Evolutionary conservation across 2,329 filamentous ascomycete genomes (phyloP), one percentile per base, ranked within the genome.

Genomic region (Ceratocystis harringtonii): DNA sequence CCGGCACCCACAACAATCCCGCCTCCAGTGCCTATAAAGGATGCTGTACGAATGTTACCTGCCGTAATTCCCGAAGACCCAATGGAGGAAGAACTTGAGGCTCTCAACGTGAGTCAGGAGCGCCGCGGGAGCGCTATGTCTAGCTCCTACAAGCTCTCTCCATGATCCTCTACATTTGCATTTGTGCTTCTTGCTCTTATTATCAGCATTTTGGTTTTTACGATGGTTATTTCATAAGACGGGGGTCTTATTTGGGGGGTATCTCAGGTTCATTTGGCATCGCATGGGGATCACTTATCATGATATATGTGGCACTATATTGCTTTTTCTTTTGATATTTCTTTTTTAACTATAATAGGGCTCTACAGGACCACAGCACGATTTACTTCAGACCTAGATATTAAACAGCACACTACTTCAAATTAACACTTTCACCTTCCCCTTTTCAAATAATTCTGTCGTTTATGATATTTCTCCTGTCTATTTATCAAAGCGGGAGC

Each of bases 41-140:
- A 67, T 50, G 1, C 48, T 36, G 43, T 48, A 25, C 62, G 66
- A 17, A 63, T 55, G 12, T 12, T 67, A 36, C 66, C 60, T 30
- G 66, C 43, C 50, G 66, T 67, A 17, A 67, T 67, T 45, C 48
- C 44, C 25, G 66, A 67, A 25, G 66, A 67, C 36, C 66, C 66
- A 12, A n/a, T 65, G 32, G 66, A 52, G 22, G 66, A 67, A 41
- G 66, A 62, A 43, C 6, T 55, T 7, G 66, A 65, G 25, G 63
- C 61, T 36, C 61, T 64, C n/a, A 41, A 48, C 17, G 5, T 64
- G 19, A 32, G 19, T 19, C 30, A 60, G 6, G 48, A 57, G 52
- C 63, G 66, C 12, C 45, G 66, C 25, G 60, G 60, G 6, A 67
- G 66, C 22, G 43, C 45, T 15, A 7, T 62, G 22, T 65, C 66